Evolutionary conservation across 805 yeast genomes (phyloP).

Genomic region (Suhomyces faveliae): DNA sequence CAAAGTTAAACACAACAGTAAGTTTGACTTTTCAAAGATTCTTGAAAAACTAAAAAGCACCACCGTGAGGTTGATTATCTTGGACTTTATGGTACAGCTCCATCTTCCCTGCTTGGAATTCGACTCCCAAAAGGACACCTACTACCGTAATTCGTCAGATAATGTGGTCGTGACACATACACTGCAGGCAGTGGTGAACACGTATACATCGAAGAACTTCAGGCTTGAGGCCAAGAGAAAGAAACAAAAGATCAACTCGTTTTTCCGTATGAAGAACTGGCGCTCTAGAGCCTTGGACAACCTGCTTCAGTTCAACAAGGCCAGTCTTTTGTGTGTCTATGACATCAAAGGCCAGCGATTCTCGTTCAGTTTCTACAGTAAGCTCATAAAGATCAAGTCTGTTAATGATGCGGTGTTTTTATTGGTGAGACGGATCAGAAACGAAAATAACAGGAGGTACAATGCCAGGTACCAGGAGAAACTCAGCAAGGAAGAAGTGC

Average conservation of each 20-base stretch:
- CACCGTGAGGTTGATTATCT: conserved; percentile 25
- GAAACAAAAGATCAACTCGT: conserved; percentile 18
- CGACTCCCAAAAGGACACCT: conserved; percentile 11
- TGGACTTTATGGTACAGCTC: conserved; percentile 28
- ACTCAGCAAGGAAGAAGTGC: neutral
- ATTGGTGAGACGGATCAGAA: conserved; percentile 31
- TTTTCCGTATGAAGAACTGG: conserved; percentile 31
- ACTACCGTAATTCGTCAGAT: conserved; percentile 21
- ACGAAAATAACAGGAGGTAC: conserved; percentile 27
- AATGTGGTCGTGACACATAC: conserved; percentile 26
- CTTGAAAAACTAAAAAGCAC: conserved; percentile 16
- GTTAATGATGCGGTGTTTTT: conserved; percentile 39
- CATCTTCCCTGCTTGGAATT: conserved; percentile 31
- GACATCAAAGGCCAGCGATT: conserved; percentile 22
- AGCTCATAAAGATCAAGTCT: conserved; percentile 29
- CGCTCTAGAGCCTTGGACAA: conserved; percentile 34
- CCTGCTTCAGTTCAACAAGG: conserved; percentile 23
- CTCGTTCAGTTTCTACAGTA: conserved; percentile 23
- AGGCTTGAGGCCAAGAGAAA: conserved; percentile 11
- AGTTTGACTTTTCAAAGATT: neutral
- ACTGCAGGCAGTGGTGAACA: conserved; percentile 23
- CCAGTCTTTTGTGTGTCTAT: conserved; percentile 26
- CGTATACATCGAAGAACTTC: conserved; percentile 27
- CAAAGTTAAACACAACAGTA: too few species aligned
- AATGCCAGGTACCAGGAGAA: conserved; percentile 9